Conservation (phyloP, 495 filamentous ascomycete species). For the Podospora conica region DNA sequence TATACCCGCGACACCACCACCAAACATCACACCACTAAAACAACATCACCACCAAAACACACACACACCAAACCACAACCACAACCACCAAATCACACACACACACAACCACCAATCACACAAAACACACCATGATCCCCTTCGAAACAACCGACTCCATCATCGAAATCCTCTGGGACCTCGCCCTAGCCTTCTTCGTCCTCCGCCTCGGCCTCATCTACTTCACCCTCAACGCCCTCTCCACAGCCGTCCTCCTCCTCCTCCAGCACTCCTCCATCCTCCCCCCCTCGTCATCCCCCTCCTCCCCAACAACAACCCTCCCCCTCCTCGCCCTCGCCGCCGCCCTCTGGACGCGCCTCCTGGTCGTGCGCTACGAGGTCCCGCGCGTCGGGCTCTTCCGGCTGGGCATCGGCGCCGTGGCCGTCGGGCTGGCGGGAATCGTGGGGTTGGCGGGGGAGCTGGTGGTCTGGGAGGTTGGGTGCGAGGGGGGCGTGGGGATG, state of each 20-base stretch:
- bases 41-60: neutral
- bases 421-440: neutral
- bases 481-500: neutral
- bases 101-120: neutral
- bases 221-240: slow-evolving; percentile 14
- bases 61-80: neutral
- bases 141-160: slow-evolving; percentile 27
- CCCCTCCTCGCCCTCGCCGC: slow-evolving; percentile 11
- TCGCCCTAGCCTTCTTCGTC: slow-evolving; percentile 29
- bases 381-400: slow-evolving; percentile 20
- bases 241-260: slow-evolving; percentile 4
- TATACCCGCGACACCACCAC: neutral
- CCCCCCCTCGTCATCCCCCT: slow-evolving; percentile 2
- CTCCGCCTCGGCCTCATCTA: slow-evolving; percentile 25
- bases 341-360: slow-evolving; percentile 10
- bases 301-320: neutral
- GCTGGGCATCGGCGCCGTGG: slow-evolving; percentile 18
- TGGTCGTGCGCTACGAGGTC: slow-evolving; percentile 20
- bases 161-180: slow-evolving; percentile 32
- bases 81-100: neutral
- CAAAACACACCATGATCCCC: slow-evolving; percentile 6
- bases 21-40: neutral
- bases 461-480: neutral
- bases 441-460: neutral
- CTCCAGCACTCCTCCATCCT: neutral